Conservation (phyloP, 78 protist genomes). For the Tieghemostelium lacteum region DNA sequence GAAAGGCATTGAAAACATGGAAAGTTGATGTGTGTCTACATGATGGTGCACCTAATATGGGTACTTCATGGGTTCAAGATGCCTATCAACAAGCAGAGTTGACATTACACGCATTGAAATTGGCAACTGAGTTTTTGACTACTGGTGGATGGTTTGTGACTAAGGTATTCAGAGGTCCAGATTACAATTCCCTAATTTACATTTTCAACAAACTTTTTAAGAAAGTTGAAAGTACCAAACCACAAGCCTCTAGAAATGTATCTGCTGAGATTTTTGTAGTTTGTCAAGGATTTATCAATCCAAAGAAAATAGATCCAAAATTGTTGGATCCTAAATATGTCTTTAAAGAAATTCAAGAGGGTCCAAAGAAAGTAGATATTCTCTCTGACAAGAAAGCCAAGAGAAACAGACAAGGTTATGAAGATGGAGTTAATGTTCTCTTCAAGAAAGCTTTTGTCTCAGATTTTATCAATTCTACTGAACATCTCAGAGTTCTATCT, state of each 20-base stretch:
- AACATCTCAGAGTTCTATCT: conserved; percentile 76
- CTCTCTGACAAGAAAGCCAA: conserved; percentile 18
- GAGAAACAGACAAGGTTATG: conserved; percentile 81
- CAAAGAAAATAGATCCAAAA: conserved; percentile 91
- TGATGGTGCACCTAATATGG: conserved; percentile 99
- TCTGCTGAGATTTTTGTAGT: conserved; percentile 99
- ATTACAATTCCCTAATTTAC: conserved; percentile 97
- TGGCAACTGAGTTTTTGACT: conserved; percentile 95
- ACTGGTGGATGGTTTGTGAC: conserved; percentile 97
- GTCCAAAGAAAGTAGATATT: conserved; percentile 2
- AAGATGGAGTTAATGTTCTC: conserved; percentile 40
- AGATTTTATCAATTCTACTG: conserved; percentile 61
- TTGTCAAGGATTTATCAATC: conserved; percentile 96
- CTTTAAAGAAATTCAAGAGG: conserved; percentile 84
- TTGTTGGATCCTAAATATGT: conserved; percentile 93
- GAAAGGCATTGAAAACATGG: conserved; percentile 70
- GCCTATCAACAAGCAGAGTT: conserved; percentile 97
- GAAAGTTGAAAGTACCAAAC: conserved; percentile 98
- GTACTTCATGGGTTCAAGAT: conserved; percentile 97
- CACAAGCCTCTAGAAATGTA: conserved; percentile 92
- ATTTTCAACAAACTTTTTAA: conserved; percentile 96
- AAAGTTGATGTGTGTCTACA: conserved; percentile 97
- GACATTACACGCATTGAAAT: conserved; percentile 90
- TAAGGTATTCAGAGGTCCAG: conserved; percentile 98
- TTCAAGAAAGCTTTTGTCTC: conserved; percentile 4